Evolutionary conservation across 306 rosid genomes (phyloP).

Genomic region (Luffa aegyptiaca): DNA sequence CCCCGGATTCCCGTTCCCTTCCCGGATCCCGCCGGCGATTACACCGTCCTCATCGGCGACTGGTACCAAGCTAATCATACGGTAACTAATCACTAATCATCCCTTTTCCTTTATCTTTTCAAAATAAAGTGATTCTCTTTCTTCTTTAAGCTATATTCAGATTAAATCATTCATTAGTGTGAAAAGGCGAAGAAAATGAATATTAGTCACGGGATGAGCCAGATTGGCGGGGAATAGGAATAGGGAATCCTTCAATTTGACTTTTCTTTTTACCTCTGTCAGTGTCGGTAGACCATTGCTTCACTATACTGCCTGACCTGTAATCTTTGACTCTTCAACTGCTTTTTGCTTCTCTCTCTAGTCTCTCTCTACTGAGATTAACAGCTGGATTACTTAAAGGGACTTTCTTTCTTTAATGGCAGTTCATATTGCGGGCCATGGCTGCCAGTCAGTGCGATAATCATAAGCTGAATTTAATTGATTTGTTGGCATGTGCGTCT

Average conservation of each 20-base stretch:
- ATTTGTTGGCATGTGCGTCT: conserved; percentile 5
- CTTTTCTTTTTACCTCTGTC: background rate
- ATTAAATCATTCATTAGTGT: background rate
- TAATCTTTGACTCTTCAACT: background rate
- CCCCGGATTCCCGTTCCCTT: conserved; percentile 92
- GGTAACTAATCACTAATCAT: conserved; percentile 23
- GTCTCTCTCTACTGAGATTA: background rate
- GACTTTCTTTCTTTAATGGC: background rate
- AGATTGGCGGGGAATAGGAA: background rate
- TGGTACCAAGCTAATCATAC: conserved; percentile 91
- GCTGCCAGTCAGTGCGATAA: background rate
- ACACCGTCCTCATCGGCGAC: conserved; percentile 85
- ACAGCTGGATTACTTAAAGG: conserved; percentile 4
- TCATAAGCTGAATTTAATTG: background rate
- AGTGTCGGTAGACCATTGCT: conserved; percentile 4
- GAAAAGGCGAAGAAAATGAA: background rate
- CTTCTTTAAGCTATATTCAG: no score
- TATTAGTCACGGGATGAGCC: background rate
- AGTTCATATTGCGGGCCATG: background rate
- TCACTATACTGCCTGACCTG: background rate
- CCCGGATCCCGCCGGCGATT: conserved; percentile 78
- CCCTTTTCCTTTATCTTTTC: background rate
- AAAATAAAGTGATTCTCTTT: background rate
- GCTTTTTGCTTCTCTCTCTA: background rate
- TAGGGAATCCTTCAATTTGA: background rate